A percentile compares a stretch with the other conserved stretches of the same genome.
These are phyloP conservation scores for Daldinia decipiens DNA, from an alignment of 495 filamentous ascomycete genomes.

Conservation along the genomic window DNA sequence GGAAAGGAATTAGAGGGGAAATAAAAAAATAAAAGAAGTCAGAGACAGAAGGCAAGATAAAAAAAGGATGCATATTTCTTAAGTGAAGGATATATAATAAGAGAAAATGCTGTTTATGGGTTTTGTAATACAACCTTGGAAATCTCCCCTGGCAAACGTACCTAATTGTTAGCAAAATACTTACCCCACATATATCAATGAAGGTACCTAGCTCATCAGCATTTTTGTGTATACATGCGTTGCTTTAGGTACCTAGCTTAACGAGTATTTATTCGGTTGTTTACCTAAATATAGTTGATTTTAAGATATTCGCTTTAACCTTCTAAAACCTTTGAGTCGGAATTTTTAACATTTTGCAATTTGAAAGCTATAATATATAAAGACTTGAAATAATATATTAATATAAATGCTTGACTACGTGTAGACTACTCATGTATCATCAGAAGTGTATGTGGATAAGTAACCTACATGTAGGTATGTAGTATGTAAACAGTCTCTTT, in stretches of 20 bases:
- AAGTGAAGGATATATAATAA: conserved; percentile 9
- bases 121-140: conserved; percentile 7
- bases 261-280: background rate
- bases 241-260: background rate
- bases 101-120: background rate
- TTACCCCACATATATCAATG: background rate
- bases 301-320: background rate
- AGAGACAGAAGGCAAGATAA: background rate
- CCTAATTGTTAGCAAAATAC: background rate
- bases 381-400: too few relatives aligned
- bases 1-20: background rate
- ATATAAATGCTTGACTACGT: background rate
- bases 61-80: conserved; percentile 2
- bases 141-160: background rate
- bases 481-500: background rate
- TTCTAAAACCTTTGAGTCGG: background rate
- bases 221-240: background rate
- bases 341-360: background rate
- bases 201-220: background rate
- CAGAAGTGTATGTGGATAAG: background rate
- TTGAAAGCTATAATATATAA: too few relatives aligned
- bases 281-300: background rate
- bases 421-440: background rate
- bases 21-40: background rate
- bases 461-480: too few relatives aligned